Evolutionary conservation across 139 green algal genomes (phyloP).

Genomic region (Haematococcus lacustris): DNA sequence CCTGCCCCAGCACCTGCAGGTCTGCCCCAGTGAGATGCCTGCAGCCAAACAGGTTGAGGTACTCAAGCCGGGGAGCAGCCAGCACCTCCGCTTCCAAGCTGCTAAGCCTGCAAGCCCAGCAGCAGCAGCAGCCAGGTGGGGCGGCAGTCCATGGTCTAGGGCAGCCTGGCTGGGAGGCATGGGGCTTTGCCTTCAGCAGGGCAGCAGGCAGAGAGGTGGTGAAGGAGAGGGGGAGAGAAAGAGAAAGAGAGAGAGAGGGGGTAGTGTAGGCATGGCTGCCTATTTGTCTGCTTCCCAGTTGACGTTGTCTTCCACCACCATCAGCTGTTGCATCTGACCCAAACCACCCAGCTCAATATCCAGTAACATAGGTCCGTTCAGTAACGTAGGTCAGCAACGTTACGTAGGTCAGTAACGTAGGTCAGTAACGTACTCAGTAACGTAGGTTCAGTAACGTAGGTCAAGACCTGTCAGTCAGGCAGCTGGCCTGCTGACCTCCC

Average conservation of each 20-base stretch:
- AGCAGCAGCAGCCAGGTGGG: no score
- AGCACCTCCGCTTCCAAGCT: neutral
- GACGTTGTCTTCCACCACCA: no score
- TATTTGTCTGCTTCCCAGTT: no score
- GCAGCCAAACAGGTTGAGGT: constrained; percentile 3
- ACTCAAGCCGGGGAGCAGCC: neutral
- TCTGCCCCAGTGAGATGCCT: neutral
- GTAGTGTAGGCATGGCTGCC: neutral
- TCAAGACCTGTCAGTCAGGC: neutral
- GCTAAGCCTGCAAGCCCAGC: neutral
- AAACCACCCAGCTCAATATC: no score
- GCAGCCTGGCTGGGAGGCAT: neutral
- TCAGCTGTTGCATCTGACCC: no score
- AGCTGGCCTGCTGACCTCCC: neutral
- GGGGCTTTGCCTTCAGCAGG: neutral
- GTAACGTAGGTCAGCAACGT: no score
- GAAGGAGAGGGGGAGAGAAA: neutral
- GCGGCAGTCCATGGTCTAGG: neutral
- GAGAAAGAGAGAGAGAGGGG: neutral
- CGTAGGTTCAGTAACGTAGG: neutral
- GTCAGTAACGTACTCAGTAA: no score
- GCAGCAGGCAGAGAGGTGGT: no score
- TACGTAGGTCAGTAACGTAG: no score
- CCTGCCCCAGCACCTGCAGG: neutral
- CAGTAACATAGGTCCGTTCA: no score